Base-by-base conservation (phyloP, 163 green algal genomes). In the Chlamydomonas reinhardtii region DNA sequence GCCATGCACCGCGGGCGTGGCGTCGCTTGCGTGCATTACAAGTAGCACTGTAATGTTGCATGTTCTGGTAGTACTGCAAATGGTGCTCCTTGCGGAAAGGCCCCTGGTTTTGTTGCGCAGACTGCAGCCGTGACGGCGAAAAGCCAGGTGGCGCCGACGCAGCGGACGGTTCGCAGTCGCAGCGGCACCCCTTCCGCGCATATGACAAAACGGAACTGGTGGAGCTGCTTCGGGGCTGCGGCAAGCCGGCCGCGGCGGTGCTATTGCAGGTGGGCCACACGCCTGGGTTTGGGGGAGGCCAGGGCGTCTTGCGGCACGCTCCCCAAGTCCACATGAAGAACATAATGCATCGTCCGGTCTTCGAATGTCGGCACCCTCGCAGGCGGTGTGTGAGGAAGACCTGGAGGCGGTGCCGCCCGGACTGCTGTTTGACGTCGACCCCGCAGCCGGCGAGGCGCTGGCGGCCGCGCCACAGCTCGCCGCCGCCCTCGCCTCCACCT, bases 341-440 rank as follows among this genome's bases (percentile, higher is more conserved):
- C n/a, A n/a, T n/a, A n/a, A n/a, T n/a, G n/a, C n/a, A n/a, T n/a
- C n/a, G n/a, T n/a, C n/a, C n/a, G n/a, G n/a, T n/a, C n/a, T n/a
- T n/a, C n/a, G n/a, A n/a, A n/a, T n/a, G n/a, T n/a, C n/a, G n/a
- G n/a, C n/a, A 35, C 29, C 0, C 31, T 31, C 16, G 20, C 69
- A 86, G 80, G 70, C 66, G 5, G 80, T 86, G 54, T 52, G 15
- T 11, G 70, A 86, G 70, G 80, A 73, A 35, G 70, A 86, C 59
- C 8, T 85, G 43, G 14, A 20, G 4, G 52, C 32, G 32, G 54
- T 80, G 56, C 56, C 69, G 8, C 70, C 80, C 0, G 56, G 34
- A 35, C 80, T 86, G 56, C 80, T 86, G 80, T 59, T 86, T 56
- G 80, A 86, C 35, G 69, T 86, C 35, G 70, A 86, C 70, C 70